phyloP scores from a whole-genome alignment of 345 rosid species.

The Eucalyptus lansdowneana region DNA sequence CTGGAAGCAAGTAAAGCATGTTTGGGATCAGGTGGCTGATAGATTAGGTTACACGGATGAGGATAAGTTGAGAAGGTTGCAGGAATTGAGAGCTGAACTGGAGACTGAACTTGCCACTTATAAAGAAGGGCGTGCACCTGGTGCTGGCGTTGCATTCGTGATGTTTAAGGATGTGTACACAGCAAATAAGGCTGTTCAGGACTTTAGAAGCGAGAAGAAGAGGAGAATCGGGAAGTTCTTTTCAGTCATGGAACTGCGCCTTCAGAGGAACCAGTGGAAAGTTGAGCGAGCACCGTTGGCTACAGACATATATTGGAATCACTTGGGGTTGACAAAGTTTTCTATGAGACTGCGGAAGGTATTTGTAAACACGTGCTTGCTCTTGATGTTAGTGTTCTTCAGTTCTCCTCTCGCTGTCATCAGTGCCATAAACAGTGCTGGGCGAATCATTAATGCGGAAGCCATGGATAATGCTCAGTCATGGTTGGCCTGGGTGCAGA shows the following conservation, averaged over 20 bases:
- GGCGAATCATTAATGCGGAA: conserved; percentile 82
- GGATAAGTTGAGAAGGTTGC: conserved; percentile 53
- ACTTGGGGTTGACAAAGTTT: conserved; percentile 75
- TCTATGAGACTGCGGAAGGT: conserved; percentile 61
- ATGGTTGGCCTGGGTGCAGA: conserved; percentile 92
- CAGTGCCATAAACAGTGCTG: conserved; percentile 75
- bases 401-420: conserved; percentile 91
- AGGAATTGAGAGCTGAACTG: conserved; percentile 65
- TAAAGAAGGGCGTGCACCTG: conserved; percentile 69
- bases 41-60: conserved; percentile 25
- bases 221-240: conserved; percentile 81
- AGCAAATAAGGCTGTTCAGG: conserved; percentile 91
- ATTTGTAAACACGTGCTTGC: conserved; percentile 70
- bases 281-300: conserved; percentile 96
- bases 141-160: conserved; percentile 94
- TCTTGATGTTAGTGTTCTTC: conserved; percentile 79
- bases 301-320: conserved; percentile 93
- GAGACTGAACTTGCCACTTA: conserved; percentile 60
- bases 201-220: conserved; percentile 65
- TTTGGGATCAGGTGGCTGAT: conserved; percentile 11
- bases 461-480: conserved; percentile 83
- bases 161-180: conserved; percentile 89
- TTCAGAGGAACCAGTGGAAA: conserved; percentile 97
- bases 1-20: conserved; percentile 20
- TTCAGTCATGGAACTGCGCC: conserved; percentile 66